Evolutionary conservation across 179 eudicot genomes (phyloP), one percentile per base, ranked within the genome.

Genomic region (Amaranthus tricolor): DNA sequence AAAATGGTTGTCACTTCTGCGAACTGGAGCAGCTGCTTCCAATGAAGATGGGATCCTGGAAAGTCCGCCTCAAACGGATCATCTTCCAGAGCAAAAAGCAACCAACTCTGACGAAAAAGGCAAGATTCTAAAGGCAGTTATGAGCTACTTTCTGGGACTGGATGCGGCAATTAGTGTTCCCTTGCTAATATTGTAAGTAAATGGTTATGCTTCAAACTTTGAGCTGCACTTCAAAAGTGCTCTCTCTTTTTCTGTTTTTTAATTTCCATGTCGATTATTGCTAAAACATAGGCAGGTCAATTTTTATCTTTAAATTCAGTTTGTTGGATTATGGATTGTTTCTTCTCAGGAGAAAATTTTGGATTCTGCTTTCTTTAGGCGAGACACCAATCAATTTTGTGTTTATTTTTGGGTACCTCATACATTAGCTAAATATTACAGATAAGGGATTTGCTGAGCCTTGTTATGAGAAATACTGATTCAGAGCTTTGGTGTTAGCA

Each of bases 131-230:
- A 89, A 84, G 84, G 84, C 83, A 45, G 88, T 78, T 62, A 82
- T 85, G 85, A 58, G 83, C 82, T 87, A 82, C 83, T 85, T 94
- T 82, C 53, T 86, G 85, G 84, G 91, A 77, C 80, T 94, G 85
- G 91, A 91, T 89, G 89, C 92, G 72, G 60, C 97, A 76, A 66
- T 94, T 76, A 88, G 83, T 76, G 73, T 90, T 62, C 97, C 97
- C 44, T 73, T 90, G 67, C 74, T 88, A 73, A 83, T 90, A 84
- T 88, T 94, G 98, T 94, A 86, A 91, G 98, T 91, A 73, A 69
- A 62, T 54, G 44, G 55, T 50, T 71, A 51, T 48, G 21, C 24
- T 66, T 80, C 73, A 74, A 73, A 81, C 75, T 66, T 74, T 52
- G 44, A 17, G 40, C 69, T 70, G 45, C 31, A 70, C 61, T 55